Conservation (phyloP, 257 asterid genomes). For the Thymus mandschuricus region DNA sequence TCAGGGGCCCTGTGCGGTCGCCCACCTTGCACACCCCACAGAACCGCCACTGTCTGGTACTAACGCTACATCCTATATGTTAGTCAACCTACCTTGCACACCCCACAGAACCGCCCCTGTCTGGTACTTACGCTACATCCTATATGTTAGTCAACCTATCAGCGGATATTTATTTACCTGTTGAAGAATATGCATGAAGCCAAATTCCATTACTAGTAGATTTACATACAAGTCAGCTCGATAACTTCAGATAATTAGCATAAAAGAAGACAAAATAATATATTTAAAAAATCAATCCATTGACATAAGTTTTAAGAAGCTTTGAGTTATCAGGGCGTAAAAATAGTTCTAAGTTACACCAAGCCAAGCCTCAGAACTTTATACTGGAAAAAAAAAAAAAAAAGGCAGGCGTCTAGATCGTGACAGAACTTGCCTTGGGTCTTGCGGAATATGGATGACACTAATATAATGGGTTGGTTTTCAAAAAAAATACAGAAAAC, state of each 20-base stretch:
- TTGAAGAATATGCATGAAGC: constrained; percentile 7
- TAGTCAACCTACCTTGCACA: too few relatives aligned
- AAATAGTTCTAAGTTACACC: constrained; percentile 13
- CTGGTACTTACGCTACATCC: too few relatives aligned
- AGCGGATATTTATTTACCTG: background rate
- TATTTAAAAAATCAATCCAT: constrained; percentile 1
- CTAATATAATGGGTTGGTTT: background rate
- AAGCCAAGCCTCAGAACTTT: background rate
- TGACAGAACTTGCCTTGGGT: background rate
- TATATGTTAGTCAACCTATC: background rate
- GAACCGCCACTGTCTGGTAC: too few relatives aligned
- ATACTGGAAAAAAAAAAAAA: constrained; percentile 4
- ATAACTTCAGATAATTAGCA: constrained; percentile 5
- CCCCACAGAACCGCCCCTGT: too few relatives aligned
- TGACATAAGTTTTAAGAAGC: background rate
- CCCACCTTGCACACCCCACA: too few relatives aligned
- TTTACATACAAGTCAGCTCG: background rate
- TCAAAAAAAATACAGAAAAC: background rate
- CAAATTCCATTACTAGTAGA: constrained; percentile 7
- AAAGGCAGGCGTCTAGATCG: constrained; percentile 10
- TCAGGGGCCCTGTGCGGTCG: too few relatives aligned
- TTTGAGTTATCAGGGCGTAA: background rate
- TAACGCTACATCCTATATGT: too few relatives aligned
- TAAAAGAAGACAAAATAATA: constrained; percentile 2
- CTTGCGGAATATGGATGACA: constrained; percentile 11